Conservation (phyloP, 805 yeast genomes). For the Kurtzmaniella cleridarum region DNA sequence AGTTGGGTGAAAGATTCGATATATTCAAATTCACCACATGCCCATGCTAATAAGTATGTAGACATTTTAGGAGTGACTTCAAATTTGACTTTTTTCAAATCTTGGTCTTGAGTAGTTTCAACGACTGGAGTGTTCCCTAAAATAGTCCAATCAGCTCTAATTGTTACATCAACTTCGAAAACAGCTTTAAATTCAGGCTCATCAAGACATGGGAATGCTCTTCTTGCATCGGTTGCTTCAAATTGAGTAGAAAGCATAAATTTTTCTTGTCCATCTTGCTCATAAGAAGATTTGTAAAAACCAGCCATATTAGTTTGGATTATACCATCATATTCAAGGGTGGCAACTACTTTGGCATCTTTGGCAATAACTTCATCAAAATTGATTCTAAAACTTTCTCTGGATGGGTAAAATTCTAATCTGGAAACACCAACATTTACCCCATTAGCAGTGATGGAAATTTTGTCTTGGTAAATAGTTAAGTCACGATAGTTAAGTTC, state of each 20-base stretch:
- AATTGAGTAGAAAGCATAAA: conserved; percentile 49
- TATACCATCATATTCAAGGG: conserved; percentile 34
- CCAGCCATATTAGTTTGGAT: conserved; percentile 55
- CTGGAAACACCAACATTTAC: conserved; percentile 15
- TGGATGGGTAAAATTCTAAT: conserved; percentile 38
- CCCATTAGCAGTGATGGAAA: conserved; percentile 19
- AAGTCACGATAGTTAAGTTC: conserved; percentile 46
- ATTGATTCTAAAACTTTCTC: conserved; percentile 59
- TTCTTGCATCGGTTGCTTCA: conserved; percentile 55
- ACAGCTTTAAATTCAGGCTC: conserved; percentile 55
- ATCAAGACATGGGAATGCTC: conserved; percentile 55
- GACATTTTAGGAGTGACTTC: conserved; percentile 50
- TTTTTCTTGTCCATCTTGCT: conserved; percentile 31
- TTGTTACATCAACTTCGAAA: conserved; percentile 40
- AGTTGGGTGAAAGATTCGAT: conserved; percentile 41
- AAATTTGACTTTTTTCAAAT: conserved; percentile 27
- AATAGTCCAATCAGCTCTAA: conserved; percentile 29
- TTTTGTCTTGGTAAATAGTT: conserved; percentile 16
- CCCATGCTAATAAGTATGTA: conserved; percentile 55
- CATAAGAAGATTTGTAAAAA: conserved; percentile 45
- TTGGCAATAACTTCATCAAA: conserved; percentile 32
- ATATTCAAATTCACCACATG: conserved; percentile 51
- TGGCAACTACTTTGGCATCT: conserved; percentile 21
- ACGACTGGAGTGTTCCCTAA: conserved; percentile 45
- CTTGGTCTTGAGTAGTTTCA: conserved; percentile 5